Evolutionary conservation across 2,329 filamentous ascomycete genomes (phyloP).

Genomic region (Botryosphaeria agaves): DNA sequence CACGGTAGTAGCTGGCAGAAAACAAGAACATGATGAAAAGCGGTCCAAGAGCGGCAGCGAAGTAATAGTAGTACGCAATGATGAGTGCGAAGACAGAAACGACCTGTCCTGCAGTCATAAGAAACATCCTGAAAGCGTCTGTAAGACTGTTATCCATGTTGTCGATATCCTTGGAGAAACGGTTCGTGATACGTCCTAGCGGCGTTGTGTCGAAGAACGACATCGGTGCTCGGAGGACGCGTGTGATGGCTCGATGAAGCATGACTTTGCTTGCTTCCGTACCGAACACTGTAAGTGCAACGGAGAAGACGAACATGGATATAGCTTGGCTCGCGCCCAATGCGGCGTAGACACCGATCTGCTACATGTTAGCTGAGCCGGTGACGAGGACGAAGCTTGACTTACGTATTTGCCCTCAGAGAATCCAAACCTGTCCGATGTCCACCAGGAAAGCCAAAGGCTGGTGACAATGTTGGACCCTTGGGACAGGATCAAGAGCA

Average conservation of each 20-base stretch:
- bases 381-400: slow-evolving; percentile 13
- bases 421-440: slow-evolving; percentile 55
- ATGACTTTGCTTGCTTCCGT: slow-evolving; percentile 70
- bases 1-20: slow-evolving; percentile 72
- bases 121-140: slow-evolving; percentile 85
- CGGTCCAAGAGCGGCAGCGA: slow-evolving; percentile 50
- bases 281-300: slow-evolving; percentile 59
- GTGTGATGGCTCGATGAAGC: slow-evolving; percentile 60
- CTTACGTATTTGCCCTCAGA: slow-evolving; percentile 55
- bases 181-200: slow-evolving; percentile 85
- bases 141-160: slow-evolving; percentile 90
- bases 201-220: slow-evolving; percentile 96
- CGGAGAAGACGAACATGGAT: slow-evolving; percentile 66
- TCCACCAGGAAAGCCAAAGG: slow-evolving; percentile 92
- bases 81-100: slow-evolving; percentile 73
- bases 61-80: slow-evolving; percentile 91
- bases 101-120: slow-evolving; percentile 70
- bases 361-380: slow-evolving; percentile 11
- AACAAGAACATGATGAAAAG: slow-evolving; percentile 65
- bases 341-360: slow-evolving; percentile 50
- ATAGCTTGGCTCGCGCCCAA: slow-evolving; percentile 56
- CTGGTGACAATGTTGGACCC: slow-evolving; percentile 75
- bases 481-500: slow-evolving; percentile 55
- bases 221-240: slow-evolving; percentile 55
- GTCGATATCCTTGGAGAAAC: slow-evolving; percentile 88